phyloP scores from a whole-genome alignment of 805 yeast species.

The Starmerella vaccinii region DNA sequence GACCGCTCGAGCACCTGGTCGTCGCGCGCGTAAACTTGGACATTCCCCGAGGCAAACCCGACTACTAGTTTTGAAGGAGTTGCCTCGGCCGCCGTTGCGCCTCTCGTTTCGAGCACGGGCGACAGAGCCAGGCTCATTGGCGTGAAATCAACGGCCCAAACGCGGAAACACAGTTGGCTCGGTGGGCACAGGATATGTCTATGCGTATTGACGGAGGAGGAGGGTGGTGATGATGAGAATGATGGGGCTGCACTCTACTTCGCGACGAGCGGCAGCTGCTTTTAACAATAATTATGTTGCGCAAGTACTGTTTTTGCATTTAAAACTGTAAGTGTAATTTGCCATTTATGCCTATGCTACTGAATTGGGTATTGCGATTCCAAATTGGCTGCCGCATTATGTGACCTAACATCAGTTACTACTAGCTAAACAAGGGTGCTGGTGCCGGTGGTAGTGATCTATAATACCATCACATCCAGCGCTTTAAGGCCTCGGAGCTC shows the following conservation, averaged over 20 bases:
- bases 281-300: no score
- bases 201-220: no score
- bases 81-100: slow-evolving; percentile 3
- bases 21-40: slow-evolving; percentile 12
- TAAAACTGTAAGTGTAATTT: no score
- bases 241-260: no score
- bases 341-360: no score
- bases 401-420: background rate
- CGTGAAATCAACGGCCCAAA: background rate
- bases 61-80: slow-evolving; percentile 2
- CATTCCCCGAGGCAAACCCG: slow-evolving; percentile 10
- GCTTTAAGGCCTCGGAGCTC: no score
- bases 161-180: background rate
- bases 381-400: background rate
- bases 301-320: no score
- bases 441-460: no score
- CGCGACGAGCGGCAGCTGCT: no score
- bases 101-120: background rate
- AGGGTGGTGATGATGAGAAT: no score
- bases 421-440: no score
- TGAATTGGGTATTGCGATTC: background rate
- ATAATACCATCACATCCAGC: no score
- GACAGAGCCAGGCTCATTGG: slow-evolving; percentile 14
- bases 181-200: slow-evolving; percentile 1
- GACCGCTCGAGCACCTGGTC: slow-evolving; percentile 20